Conservation (phyloP, 2,329 filamentous ascomycete species). For the Fusarium sororula region DNA sequence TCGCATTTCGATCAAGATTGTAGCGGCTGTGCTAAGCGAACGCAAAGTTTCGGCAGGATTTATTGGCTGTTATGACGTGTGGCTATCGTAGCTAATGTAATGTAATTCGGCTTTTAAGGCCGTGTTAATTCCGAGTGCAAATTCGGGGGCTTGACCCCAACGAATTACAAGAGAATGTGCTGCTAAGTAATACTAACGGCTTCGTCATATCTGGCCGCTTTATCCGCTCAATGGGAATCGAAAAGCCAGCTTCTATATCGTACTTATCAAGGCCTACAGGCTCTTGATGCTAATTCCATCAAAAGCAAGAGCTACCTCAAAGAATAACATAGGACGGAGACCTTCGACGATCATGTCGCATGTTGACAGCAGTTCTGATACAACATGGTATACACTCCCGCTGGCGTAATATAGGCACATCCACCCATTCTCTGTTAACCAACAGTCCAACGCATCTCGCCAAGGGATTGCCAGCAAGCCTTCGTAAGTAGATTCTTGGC, state of each 20-base stretch:
- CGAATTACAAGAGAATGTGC: fast-evolving
- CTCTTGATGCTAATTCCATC: fast-evolving
- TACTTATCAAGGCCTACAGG: fast-evolving
- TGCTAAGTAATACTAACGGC: fast-evolving
- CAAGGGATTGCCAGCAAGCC: background rate
- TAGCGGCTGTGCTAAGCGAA: background rate
- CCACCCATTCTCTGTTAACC: fast-evolving
- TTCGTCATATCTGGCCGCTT: background rate
- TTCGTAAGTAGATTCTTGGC: fast-evolving
- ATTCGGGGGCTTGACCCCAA: no score
- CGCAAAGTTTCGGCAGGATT: fast-evolving
- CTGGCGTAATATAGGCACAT: fast-evolving
- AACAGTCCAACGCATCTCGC: fast-evolving
- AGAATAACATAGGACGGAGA: background rate
- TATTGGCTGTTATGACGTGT: background rate
- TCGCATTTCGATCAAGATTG: fast-evolving
- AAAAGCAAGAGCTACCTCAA: background rate
- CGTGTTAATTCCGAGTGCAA: background rate
- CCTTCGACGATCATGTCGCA: fast-evolving
- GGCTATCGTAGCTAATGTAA: fast-evolving
- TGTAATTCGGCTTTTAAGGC: background rate
- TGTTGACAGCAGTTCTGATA: fast-evolving
- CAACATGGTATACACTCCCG: background rate
- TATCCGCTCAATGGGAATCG: background rate
- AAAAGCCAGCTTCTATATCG: fast-evolving